Conservation (phyloP, 2,329 filamentous ascomycete genomes). For the Hawksworthiomyces lignivorus region DNA sequence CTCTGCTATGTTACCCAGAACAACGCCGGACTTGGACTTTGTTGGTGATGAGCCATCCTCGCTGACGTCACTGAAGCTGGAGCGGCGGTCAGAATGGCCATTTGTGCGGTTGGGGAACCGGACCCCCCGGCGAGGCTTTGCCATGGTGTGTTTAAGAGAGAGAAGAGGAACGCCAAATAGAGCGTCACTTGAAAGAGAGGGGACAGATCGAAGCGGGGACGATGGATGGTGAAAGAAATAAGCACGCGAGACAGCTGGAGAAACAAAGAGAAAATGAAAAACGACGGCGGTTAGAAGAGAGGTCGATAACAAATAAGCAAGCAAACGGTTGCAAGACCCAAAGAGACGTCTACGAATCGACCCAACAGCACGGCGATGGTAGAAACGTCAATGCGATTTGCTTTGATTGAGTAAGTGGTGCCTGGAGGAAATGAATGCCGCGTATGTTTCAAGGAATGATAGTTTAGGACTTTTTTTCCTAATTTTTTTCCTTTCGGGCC, state of each 20-base stretch:
- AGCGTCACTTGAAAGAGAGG: too few relatives aligned
- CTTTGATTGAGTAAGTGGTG: too few relatives aligned
- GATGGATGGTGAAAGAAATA: neutral
- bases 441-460: constrained; percentile 3
- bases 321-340: too few relatives aligned
- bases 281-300: neutral
- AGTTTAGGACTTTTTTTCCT: neutral
- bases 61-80: constrained; percentile 58
- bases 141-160: constrained; percentile 18
- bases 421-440: constrained; percentile 9
- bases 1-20: constrained; percentile 32
- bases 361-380: too few relatives aligned
- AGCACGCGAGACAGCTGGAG: too few relatives aligned
- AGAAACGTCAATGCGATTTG: too few relatives aligned
- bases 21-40: constrained; percentile 21
- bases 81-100: constrained; percentile 48
- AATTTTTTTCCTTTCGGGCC: constrained; percentile 1
- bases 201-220: too few relatives aligned
- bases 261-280: neutral
- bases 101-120: constrained; percentile 48
- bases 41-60: constrained; percentile 15
- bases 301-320: too few relatives aligned
- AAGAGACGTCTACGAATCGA: too few relatives aligned
- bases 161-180: neutral
- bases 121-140: constrained; percentile 41